Evolutionary conservation across 371 early-diverging fungal genomes (phyloP), one percentile per base, ranked within the genome.

Genomic region (Mortierella sp.): DNA sequence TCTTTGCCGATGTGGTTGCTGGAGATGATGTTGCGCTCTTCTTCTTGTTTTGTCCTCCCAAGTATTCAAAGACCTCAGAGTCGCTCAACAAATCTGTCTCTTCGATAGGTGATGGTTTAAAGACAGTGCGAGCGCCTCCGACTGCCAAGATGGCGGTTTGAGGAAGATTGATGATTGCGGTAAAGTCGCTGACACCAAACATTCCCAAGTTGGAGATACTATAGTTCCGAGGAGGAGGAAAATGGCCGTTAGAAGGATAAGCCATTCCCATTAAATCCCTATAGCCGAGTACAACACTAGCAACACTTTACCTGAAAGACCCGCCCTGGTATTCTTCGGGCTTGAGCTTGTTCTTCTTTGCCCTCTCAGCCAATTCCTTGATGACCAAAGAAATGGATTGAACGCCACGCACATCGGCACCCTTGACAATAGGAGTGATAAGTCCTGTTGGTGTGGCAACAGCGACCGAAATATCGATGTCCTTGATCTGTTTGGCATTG

Each of bases 151-250:
- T 97, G 63, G 93, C 94, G 58, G 95, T 86, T 83, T 97, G 98
- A 47, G 98, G 98, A 84, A 90, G 89, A 90, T 98, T 97, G 83
- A 98, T 95, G 83, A 98, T 97, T 55, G 97, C 97, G n/a, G 98
- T 97, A 63, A 97, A 97, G 84, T 90, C 89, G 75, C 94, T 84
- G 47, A 96, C 96, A 33, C 98, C 98, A 86, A 96, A 97, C 67
- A 97, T 95, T 62, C 98, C 98, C 84, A 97, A 96, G 89, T 98
- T 98, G 62, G 96, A 96, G 67, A 98, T 94, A 73, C 97, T 98
- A 86, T 40, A 96, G 96, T 58, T 95, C 81, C 33, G 65, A 47
- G 28, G 87, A 88, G 67, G 74, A 11, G 21, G 10, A n/a, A n/a
- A n/a, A n/a, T n/a, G n/a, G n/a, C n/a, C n/a, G 33, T 28, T 9